Percentiles rank a stretch among this genome's conserved stretches.
phyloP scores from a whole-genome alignment of 805 yeast genomes.

The Ogataea neopini region DNA sequence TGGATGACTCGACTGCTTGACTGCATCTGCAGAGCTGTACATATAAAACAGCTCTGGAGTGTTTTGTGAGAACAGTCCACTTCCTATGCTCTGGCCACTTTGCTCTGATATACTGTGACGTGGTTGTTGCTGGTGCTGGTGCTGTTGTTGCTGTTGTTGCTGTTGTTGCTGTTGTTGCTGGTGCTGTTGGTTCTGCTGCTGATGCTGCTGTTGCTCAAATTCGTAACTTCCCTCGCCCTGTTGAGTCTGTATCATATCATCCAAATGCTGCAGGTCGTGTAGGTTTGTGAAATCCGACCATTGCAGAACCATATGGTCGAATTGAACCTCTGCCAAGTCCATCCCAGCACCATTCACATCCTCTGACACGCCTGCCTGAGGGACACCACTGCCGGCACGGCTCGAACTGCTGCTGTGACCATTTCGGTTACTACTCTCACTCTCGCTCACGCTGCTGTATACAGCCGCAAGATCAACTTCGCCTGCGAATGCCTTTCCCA shows the following conservation, averaged over 20 bases:
- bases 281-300: constrained; percentile 28
- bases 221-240: not conserved
- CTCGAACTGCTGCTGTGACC: constrained; percentile 1
- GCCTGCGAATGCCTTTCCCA: constrained; percentile 6
- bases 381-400: not conserved
- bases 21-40: constrained; percentile 17
- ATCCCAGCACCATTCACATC: not conserved
- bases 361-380: not conserved
- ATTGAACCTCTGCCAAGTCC: constrained; percentile 15
- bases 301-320: constrained; percentile 27
- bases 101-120: constrained; percentile 4
- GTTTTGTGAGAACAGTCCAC: constrained; percentile 7
- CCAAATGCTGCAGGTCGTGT: constrained; percentile 25
- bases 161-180: not conserved
- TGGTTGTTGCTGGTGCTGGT: constrained; percentile 5
- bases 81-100: constrained; percentile 5
- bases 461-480: constrained; percentile 6
- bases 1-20: constrained; percentile 8
- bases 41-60: constrained; percentile 16
- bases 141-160: constrained; percentile 6
- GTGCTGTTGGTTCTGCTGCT: constrained; percentile 6
- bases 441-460: constrained; percentile 7
- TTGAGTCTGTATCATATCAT: constrained; percentile 20
- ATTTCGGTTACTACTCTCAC: constrained; percentile 5
- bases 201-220: not conserved